Evolutionary conservation across 345 rosid genomes (phyloP).

Genomic region (Trapa incisa): DNA sequence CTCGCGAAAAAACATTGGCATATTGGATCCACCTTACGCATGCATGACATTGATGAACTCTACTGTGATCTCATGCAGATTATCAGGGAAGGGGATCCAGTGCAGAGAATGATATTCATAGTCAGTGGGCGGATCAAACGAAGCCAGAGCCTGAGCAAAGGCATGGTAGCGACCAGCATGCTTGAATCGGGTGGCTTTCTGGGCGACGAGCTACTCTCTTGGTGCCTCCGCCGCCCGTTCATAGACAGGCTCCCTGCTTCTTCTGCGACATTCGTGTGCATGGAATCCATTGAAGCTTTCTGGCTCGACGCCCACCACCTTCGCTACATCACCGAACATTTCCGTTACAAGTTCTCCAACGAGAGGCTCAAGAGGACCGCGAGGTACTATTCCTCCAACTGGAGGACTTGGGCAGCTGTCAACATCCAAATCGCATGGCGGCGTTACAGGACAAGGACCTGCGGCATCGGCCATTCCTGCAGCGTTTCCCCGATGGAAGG

Average conservation of each 20-base stretch:
- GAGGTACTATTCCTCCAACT: slow-evolving; percentile 81
- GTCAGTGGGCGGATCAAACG: slow-evolving; percentile 50
- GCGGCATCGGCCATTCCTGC: slow-evolving; percentile 14
- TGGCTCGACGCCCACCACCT: slow-evolving; percentile 47
- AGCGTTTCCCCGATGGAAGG: slow-evolving; percentile 17
- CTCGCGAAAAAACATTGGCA: no score
- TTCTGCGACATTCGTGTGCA: slow-evolving; percentile 61
- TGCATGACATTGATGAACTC: no score
- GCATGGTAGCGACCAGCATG: slow-evolving; percentile 45
- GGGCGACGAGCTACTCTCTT: slow-evolving; percentile 85
- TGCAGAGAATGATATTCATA: slow-evolving; percentile 61
- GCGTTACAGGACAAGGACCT: slow-evolving; percentile 45
- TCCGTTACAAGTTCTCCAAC: slow-evolving; percentile 66
- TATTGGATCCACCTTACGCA: no score
- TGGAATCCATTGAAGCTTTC: slow-evolving; percentile 55
- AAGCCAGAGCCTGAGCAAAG: slow-evolving; percentile 63
- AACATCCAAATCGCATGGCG: slow-evolving; percentile 74
- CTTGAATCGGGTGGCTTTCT: slow-evolving; percentile 73
- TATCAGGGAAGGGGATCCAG: slow-evolving; percentile 93
- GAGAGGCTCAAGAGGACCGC: slow-evolving; percentile 67
- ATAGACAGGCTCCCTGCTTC: slow-evolving; percentile 79
- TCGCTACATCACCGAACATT: slow-evolving; percentile 74
- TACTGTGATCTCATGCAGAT: slow-evolving; percentile 26
- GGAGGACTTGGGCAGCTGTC: slow-evolving; percentile 95
- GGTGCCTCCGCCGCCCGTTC: slow-evolving; percentile 91